Conservation (phyloP, 768 basidiomycete genomes). For the Psilocybe cubensis region DNA sequence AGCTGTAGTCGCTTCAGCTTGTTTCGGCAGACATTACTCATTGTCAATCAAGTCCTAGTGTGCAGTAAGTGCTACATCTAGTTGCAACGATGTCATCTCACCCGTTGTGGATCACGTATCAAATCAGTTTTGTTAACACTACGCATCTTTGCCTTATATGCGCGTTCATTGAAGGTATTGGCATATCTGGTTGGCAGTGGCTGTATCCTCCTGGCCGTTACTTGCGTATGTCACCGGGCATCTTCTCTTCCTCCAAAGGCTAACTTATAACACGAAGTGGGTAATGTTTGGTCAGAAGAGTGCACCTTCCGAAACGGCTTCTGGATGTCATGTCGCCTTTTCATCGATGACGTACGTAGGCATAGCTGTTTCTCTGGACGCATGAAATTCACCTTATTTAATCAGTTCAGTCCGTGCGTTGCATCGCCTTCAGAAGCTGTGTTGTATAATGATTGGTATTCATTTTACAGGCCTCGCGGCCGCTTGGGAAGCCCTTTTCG, state of each 20-base stretch:
- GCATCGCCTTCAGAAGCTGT: not conserved
- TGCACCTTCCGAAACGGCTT: conserved; percentile 19
- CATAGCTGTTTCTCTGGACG: not conserved
- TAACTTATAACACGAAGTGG: conserved; percentile 37
- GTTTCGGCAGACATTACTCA: conserved; percentile 44
- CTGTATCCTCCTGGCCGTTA: too few relatives aligned
- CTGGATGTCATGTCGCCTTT: conserved; percentile 40
- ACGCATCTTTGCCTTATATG: conserved; percentile 55
- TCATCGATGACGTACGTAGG: conserved; percentile 31
- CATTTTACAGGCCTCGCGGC: conserved; percentile 30
- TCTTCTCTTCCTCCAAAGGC: not conserved
- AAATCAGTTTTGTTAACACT: conserved; percentile 44
- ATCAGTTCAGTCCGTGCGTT: conserved; percentile 21
- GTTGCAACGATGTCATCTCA: not conserved
- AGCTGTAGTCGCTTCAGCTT: conserved; percentile 44
- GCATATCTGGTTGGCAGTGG: conserved; percentile 34
- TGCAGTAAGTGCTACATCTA: conserved; percentile 36
- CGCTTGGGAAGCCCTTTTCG: conserved; percentile 55
- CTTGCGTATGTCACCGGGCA: conserved; percentile 35
- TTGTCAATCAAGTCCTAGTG: conserved; percentile 49
- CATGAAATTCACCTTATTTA: too few relatives aligned
- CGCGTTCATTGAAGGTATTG: conserved; percentile 40
- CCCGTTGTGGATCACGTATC: not conserved
- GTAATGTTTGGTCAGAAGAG: conserved; percentile 42
- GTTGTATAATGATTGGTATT: not conserved